These are phyloP conservation scores for Pilasporangium apinafurcum DNA, from an alignment of 352 stramenopile species.

Conservation along the genomic window DNA sequence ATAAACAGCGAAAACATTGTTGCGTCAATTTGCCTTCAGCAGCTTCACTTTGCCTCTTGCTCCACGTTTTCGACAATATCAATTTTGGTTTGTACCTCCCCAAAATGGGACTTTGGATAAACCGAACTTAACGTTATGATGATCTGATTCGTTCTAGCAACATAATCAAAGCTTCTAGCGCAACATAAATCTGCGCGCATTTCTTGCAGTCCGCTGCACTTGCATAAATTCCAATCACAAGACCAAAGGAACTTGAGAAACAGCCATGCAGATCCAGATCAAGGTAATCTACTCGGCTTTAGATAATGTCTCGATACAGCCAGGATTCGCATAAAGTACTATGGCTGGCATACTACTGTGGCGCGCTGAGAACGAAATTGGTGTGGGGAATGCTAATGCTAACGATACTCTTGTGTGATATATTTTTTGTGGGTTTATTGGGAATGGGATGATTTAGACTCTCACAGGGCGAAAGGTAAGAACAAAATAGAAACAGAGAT, in stretches of 20 bases:
- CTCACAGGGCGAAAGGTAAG: constrained; percentile 76
- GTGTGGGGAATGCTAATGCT: constrained; percentile 1
- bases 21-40: background rate
- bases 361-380: too few species aligned
- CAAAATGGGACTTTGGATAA: too few species aligned
- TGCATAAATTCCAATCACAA: too few species aligned
- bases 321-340: too few species aligned
- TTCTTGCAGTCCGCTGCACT: too few species aligned
- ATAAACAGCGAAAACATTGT: constrained; percentile 83
- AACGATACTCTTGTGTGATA: background rate
- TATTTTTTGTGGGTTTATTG: background rate
- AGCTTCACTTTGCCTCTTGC: background rate
- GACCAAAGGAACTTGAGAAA: constrained; percentile 3
- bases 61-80: background rate
- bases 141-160: too few species aligned
- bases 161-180: too few species aligned
- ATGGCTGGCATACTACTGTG: too few species aligned
- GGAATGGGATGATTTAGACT: constrained; percentile 35
- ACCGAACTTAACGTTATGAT: too few species aligned
- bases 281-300: constrained; percentile 53
- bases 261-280: constrained; percentile 79
- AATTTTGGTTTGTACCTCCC: too few species aligned
- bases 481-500: background rate
- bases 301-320: too few species aligned
- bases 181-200: too few species aligned